These are phyloP conservation scores for Penicillium palitans DNA, from an alignment of 2,329 filamentous ascomycete species.

Conservation along the genomic window DNA sequence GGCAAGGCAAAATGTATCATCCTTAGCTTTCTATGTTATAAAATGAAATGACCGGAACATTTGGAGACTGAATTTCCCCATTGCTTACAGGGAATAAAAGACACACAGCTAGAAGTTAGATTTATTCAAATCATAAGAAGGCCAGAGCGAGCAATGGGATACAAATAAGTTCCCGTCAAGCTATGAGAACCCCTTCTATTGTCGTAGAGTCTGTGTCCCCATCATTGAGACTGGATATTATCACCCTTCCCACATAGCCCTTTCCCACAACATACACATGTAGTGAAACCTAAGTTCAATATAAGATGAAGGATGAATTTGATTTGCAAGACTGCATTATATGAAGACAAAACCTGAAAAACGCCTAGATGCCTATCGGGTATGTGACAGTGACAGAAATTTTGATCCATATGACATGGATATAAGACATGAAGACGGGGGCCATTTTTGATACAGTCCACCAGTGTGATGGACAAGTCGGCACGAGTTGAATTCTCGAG, in stretches of 20 bases:
- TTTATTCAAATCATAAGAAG: neutral
- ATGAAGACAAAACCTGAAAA: slow-evolving; percentile 8
- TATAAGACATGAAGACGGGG: slow-evolving; percentile 1
- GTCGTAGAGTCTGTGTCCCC: neutral
- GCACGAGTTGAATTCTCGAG: neutral
- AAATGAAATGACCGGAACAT: neutral
- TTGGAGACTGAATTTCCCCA: neutral
- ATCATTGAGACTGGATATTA: neutral
- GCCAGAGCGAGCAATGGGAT: neutral
- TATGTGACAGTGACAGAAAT: slow-evolving; percentile 16
- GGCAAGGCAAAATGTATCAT: neutral
- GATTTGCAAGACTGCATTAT: slow-evolving; percentile 7
- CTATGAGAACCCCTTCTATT: neutral
- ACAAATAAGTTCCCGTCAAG: too few relatives aligned
- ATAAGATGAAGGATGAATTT: slow-evolving; percentile 9
- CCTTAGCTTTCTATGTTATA: neutral
- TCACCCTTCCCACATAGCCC: neutral
- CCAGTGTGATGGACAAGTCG: neutral
- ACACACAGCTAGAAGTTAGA: neutral
- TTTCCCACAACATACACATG: too few relatives aligned
- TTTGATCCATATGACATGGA: slow-evolving; percentile 14
- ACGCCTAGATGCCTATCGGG: slow-evolving; percentile 14
- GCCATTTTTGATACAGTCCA: slow-evolving; percentile 5
- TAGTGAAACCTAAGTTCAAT: neutral
- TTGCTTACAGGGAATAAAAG: slow-evolving; percentile 1